A percentile compares a stretch with the other conserved stretches of the same genome.
phyloP scores from a whole-genome alignment of 768 basidiomycete species.

The Psilocybe azurescens region DNA sequence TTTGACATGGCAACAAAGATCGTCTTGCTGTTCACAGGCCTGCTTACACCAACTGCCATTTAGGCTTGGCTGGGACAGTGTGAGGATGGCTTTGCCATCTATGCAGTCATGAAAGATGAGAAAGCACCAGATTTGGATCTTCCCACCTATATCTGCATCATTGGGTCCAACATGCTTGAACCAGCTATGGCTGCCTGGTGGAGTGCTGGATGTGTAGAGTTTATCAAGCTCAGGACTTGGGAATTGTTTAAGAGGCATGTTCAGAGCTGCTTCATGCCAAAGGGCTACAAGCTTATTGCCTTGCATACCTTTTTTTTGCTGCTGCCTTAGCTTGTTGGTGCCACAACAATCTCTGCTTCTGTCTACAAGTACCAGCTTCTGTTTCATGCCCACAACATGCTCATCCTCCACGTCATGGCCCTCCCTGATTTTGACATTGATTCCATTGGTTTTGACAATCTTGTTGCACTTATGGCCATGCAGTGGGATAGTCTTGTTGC shows the following conservation, averaged over 20 bases:
- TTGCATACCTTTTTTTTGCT: conserved; percentile 4
- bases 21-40: not conserved
- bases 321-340: not conserved
- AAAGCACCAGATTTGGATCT: not conserved
- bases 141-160: not conserved
- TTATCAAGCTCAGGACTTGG: conserved; percentile 1
- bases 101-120: not conserved
- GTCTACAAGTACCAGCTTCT: conserved; percentile 6
- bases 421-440: conserved; percentile 8
- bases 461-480: conserved; percentile 1
- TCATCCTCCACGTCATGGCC: conserved; percentile 6
- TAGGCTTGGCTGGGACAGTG: conserved; percentile 11
- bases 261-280: conserved; percentile 3
- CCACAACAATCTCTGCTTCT: not conserved
- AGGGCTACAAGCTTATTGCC: conserved; percentile 8
- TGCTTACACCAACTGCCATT: conserved; percentile 3
- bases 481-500: conserved; percentile 9
- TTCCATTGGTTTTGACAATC: conserved; percentile 1
- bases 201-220: not conserved
- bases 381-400: conserved; percentile 1
- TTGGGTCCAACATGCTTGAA: conserved; percentile 1
- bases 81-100: conserved; percentile 9
- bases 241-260: conserved; percentile 1
- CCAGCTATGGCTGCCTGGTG: conserved; percentile 5
- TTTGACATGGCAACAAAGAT: conserved; percentile 1